These are phyloP conservation scores for Clavispora fructus DNA, from an alignment of 805 yeast species.

Conservation along the genomic window DNA sequence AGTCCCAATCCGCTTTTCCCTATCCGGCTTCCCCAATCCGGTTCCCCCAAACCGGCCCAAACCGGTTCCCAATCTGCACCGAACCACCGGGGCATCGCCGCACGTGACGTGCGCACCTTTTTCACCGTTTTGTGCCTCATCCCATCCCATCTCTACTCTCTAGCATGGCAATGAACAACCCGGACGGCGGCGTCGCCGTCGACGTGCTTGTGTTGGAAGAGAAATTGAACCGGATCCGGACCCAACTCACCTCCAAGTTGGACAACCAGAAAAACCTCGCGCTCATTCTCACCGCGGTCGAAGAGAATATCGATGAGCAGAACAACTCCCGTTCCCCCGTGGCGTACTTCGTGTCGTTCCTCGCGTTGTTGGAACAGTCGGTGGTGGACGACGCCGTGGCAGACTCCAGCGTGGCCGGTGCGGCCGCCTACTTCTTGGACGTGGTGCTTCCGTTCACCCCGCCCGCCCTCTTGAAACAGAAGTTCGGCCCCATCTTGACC, in stretches of 20 bases:
- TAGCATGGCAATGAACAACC: conserved; percentile 27
- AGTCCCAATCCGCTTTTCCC: too few species aligned
- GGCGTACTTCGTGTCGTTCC: conserved; percentile 79
- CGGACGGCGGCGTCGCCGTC: conserved; percentile 33
- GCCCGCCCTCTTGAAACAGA: conserved; percentile 59
- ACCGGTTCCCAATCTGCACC: too few species aligned
- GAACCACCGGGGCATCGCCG: too few species aligned
- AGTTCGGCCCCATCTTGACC: conserved; percentile 71
- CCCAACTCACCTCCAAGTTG: conserved; percentile 70
- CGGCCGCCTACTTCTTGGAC: conserved; percentile 79
- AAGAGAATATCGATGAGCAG: conserved; percentile 74
- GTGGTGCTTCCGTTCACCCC: conserved; percentile 72
- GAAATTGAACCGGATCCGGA: conserved; percentile 61
- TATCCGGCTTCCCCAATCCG: too few species aligned
- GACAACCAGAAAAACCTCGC: conserved; percentile 86
- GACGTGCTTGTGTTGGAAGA: conserved; percentile 52
- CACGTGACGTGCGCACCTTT: conserved; percentile 1
- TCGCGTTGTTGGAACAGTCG: conserved; percentile 76
- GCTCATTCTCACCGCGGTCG: conserved; percentile 79
- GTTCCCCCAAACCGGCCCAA: too few species aligned
- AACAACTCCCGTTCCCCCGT: conserved; percentile 59
- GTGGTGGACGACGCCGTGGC: conserved; percentile 43
- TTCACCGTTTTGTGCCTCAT: neutral
- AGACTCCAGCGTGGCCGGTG: conserved; percentile 62
- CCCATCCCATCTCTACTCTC: conserved; percentile 1